phyloP scores from a whole-genome alignment of 31 red algal genomes.

The Asparagopsis taxiformis region DNA sequence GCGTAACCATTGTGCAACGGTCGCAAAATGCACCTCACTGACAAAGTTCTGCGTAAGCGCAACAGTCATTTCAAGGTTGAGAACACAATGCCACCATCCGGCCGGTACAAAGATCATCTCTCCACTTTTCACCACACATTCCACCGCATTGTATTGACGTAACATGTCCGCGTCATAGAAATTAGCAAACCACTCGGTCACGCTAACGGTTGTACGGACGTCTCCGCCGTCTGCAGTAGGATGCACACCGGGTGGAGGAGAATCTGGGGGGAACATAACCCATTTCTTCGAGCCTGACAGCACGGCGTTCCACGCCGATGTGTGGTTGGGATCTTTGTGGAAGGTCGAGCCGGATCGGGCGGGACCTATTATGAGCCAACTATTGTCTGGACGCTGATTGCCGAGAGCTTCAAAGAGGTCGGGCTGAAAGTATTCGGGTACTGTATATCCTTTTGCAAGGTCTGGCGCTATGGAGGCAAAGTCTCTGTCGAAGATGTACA shows the following conservation, averaged over 20 bases:
- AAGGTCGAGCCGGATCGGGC: constrained; percentile 49
- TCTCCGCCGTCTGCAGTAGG: constrained; percentile 21
- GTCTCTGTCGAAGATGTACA: constrained; percentile 68
- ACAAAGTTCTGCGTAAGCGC: constrained; percentile 79
- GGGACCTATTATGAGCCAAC: constrained; percentile 78
- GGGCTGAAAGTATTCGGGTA: constrained; percentile 45
- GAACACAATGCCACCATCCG: constrained; percentile 86
- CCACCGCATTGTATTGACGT: constrained; percentile 2
- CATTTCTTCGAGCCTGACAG: constrained; percentile 61
- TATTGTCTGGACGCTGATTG: constrained; percentile 51
- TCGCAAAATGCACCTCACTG: constrained; percentile 15
- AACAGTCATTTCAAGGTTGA: constrained; percentile 45
- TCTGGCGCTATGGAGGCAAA: constrained; percentile 37
- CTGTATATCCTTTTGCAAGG: constrained; percentile 29
- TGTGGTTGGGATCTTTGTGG: constrained; percentile 72
- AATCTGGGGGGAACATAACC: constrained; percentile 67
- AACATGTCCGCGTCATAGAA: constrained; percentile 15
- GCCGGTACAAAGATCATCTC: constrained; percentile 75
- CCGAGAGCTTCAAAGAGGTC: constrained; percentile 61
- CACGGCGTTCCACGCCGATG: constrained; percentile 77
- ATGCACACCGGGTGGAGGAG: constrained; percentile 53
- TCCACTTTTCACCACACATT: constrained; percentile 41
- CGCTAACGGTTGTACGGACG: constrained; percentile 32
- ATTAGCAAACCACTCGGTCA: constrained; percentile 69
- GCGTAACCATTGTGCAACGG: constrained; percentile 21